phyloP scores from a whole-genome alignment of 345 rosid genomes.

The Brassica cretica region DNA sequence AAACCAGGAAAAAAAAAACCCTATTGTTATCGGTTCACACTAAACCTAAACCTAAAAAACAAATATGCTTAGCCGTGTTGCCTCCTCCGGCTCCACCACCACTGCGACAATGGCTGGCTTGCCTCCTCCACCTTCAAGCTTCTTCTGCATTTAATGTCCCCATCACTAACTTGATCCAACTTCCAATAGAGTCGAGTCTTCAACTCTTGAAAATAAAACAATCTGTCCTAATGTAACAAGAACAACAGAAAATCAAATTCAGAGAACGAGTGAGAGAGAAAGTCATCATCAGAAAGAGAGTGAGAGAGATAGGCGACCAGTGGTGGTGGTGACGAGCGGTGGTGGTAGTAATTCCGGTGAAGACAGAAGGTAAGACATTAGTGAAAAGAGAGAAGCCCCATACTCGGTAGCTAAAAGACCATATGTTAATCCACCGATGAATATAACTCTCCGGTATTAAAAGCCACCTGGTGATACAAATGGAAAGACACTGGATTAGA shows the following conservation, averaged over 20 bases:
- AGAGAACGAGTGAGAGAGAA: no score
- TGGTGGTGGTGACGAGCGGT: no score
- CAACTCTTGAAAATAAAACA: no score
- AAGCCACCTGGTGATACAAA: conserved; percentile 67
- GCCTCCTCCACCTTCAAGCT: background rate
- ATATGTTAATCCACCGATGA: conserved; percentile 85
- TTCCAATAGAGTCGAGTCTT: background rate
- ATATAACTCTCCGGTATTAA: conserved; percentile 85
- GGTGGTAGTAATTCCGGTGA: no score
- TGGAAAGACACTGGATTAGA: no score
- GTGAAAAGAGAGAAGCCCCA: conserved; percentile 27
- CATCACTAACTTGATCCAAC: background rate
- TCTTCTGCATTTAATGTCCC: background rate
- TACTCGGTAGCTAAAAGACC: conserved; percentile 90
- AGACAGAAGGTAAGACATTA: no score
- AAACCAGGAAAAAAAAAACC: background rate
- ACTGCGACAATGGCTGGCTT: no score
- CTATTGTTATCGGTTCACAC: background rate
- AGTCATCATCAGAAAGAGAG: no score
- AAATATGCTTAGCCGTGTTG: background rate
- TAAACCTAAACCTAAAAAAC: background rate
- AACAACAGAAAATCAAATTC: no score
- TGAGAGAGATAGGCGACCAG: no score
- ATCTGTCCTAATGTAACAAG: no score
- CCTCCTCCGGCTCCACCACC: background rate